Conservation (phyloP, 2,329 filamentous ascomycete genomes). For the Trichoderma pleuroti region DNA sequence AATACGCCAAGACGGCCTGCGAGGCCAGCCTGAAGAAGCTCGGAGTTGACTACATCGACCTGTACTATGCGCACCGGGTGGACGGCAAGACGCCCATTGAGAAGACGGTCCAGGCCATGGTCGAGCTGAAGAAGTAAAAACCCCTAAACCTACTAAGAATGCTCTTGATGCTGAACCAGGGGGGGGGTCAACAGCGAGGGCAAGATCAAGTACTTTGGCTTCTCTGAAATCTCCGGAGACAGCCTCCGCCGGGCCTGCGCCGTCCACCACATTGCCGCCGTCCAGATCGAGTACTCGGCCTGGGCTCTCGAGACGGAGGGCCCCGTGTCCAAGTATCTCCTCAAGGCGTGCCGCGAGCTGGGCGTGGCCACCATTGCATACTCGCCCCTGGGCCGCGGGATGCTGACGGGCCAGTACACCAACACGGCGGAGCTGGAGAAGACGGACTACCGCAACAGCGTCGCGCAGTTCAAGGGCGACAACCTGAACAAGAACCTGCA, state of each 20-base stretch:
- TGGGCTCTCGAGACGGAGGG: conserved; percentile 59
- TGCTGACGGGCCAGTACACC: conserved; percentile 51
- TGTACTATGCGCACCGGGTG: conserved; percentile 53
- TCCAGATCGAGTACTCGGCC: conserved; percentile 53
- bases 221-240: conserved; percentile 49
- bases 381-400: conserved; percentile 56
- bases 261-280: conserved; percentile 47
- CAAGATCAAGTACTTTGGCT: conserved; percentile 55
- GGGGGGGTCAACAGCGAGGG: conserved; percentile 37
- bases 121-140: conserved; percentile 41
- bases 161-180: too few relatives aligned
- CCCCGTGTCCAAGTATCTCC: conserved; percentile 40
- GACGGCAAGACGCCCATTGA: conserved; percentile 46
- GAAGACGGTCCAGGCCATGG: conserved; percentile 50
- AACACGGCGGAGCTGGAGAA: conserved; percentile 42
- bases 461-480: conserved; percentile 22
- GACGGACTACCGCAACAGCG: conserved; percentile 38
- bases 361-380: conserved; percentile 56
- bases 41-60: conserved; percentile 51
- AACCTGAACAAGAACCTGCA: conserved; percentile 46
- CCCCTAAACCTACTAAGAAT: too few relatives aligned
- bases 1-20: conserved; percentile 22
- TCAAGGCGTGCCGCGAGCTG: conserved; percentile 54
- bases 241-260: conserved; percentile 50
- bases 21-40: conserved; percentile 44